These are phyloP conservation scores for Solioccasus polychromus DNA, from an alignment of 768 basidiomycete species.

Conservation along the genomic window DNA sequence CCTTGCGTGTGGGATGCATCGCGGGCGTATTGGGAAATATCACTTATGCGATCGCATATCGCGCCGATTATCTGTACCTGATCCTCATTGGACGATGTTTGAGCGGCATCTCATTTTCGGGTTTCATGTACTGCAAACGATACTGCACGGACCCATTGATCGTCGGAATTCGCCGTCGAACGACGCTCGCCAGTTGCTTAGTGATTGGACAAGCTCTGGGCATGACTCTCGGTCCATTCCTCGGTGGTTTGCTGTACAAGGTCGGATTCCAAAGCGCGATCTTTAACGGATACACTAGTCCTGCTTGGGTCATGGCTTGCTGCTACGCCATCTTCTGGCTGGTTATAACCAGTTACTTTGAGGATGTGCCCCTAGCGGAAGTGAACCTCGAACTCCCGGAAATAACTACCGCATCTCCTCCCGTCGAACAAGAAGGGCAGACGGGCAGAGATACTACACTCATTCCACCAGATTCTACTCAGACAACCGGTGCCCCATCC, in stretches of 20 bases:
- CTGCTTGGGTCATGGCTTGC: conserved; percentile 61
- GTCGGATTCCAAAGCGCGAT: conserved; percentile 52
- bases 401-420: background rate
- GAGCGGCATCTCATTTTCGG: conserved; percentile 55
- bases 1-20: conserved; percentile 54
- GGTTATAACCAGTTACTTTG: conserved; percentile 32
- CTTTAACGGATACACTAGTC: conserved; percentile 69
- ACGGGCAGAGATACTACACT: background rate
- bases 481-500: background rate
- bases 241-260: conserved; percentile 63
- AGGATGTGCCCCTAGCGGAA: conserved; percentile 35
- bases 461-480: conserved; percentile 1
- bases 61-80: conserved; percentile 57
- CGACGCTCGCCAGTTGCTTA: conserved; percentile 59
- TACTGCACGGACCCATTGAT: conserved; percentile 68
- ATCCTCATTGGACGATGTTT: conserved; percentile 71
- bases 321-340: conserved; percentile 54
- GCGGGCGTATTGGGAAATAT: conserved; percentile 54
- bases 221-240: conserved; percentile 61
- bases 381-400: conserved; percentile 9
- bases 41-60: conserved; percentile 61
- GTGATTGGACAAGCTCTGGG: conserved; percentile 63
- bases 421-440: conserved; percentile 3
- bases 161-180: conserved; percentile 60
- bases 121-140: conserved; percentile 66